Conservation (phyloP, 768 basidiomycete genomes). For the Phylloporus sp. region DNA sequence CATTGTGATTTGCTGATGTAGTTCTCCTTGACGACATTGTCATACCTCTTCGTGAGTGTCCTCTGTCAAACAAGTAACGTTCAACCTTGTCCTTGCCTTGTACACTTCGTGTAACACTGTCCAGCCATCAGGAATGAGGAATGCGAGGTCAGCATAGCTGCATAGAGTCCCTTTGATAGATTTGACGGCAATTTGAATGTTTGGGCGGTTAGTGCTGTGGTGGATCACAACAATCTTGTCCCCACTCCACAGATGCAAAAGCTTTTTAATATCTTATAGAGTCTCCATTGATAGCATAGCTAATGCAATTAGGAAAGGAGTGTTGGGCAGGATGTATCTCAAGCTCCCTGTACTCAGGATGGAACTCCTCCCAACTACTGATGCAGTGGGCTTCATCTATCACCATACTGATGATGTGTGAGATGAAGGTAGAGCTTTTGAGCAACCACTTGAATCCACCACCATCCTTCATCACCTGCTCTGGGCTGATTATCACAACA, state of each 20-base stretch:
- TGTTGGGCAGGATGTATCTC: neutral
- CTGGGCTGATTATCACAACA: constrained; percentile 5
- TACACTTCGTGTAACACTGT: too few relatives aligned
- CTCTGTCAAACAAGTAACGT: too few relatives aligned
- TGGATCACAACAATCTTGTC: neutral
- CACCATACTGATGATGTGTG: constrained; percentile 1
- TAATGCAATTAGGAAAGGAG: constrained; percentile 22
- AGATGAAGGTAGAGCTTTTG: neutral
- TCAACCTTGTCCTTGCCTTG: too few relatives aligned
- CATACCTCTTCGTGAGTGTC: too few relatives aligned
- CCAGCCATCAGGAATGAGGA: neutral
- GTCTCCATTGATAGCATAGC: constrained; percentile 32
- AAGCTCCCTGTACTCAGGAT: constrained; percentile 30
- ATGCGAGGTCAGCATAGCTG: neutral
- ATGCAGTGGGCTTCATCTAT: constrained; percentile 26
- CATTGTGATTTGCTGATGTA: too few relatives aligned
- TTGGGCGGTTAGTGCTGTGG: neutral
- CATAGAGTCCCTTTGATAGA: neutral
- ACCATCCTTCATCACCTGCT: constrained; percentile 9
- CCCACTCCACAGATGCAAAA: constrained; percentile 1
- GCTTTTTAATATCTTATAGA: constrained; percentile 18
- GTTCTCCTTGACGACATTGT: too few relatives aligned
- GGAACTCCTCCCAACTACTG: constrained; percentile 28
- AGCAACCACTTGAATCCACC: constrained; percentile 13
- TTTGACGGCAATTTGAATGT: neutral